Base-by-base conservation (phyloP, 306 rosid species). In the Lathyrus oleraceus region DNA sequence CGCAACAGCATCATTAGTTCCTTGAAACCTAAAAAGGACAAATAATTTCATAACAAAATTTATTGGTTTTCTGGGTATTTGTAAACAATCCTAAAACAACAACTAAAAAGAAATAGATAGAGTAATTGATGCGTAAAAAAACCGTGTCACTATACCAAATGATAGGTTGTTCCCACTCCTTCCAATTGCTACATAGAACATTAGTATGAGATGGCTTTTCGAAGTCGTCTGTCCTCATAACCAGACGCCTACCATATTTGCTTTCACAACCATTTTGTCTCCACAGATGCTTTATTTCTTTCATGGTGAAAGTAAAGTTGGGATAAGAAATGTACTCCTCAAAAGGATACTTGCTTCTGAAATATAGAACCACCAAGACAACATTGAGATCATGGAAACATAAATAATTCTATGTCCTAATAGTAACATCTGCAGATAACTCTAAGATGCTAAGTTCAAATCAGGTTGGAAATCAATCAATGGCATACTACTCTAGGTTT, bases 101-200 rank as follows among this genome's bases (percentile, higher is more conserved):
- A 15, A 48, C 10, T 48, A 13, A 13, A 44, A 44, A 4, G 16
- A 15, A 44, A 44, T 5, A 6, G 15, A 14, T 14, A 16, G 19
- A 14, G 19, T 45, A 45, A 45, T 14, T 2, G 51, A 47, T 6
- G 8, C 10, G 3, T 47, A 57, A 71, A 36, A 53, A 76, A 35
- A 74, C 9, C 39, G 5, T 51, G 53, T 70, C 42, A 63, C 48
- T 63, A 70, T 90, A 94, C 98, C 97, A 94, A 67, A 94, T 91
- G 76, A 94, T 88, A 28, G 98, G 97, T 45, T 94, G 88, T 71
- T 87, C 83, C 98, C 98, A 94, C 71, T 81, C 72, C 84, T 72
- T 88, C 98, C 98, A 94, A 79, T 94, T 81, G 77, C 98, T 79
- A 82, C 98, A 94, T 0, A 94, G 86, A 56, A 87, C 96, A 86